phyloP scores from a whole-genome alignment of 345 rosid species.

The Acer saccharum region DNA sequence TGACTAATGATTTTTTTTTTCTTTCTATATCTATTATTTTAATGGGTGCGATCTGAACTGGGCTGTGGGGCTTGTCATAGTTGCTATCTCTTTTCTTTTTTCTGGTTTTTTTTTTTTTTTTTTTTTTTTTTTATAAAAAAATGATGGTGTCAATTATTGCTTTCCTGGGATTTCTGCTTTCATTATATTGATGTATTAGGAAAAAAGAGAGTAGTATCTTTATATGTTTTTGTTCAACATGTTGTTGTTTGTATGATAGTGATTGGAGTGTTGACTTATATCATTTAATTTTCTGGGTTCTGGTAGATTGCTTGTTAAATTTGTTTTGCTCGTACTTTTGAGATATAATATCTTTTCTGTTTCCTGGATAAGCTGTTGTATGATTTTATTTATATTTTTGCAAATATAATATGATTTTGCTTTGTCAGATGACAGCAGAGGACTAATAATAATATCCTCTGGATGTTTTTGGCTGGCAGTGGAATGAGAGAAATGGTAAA shows the following conservation, averaged over 20 bases:
- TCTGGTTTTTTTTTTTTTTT: neutral
- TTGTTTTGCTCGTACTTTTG: neutral
- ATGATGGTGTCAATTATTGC: neutral
- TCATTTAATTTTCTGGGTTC: neutral
- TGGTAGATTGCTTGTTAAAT: slow-evolving; percentile 2
- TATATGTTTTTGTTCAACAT: slow-evolving; percentile 2
- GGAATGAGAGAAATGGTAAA: neutral
- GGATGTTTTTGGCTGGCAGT: neutral
- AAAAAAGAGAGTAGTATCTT: neutral
- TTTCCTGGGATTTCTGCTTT: neutral
- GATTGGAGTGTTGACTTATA: neutral
- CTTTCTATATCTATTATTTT: neutral
- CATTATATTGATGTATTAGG: neutral
- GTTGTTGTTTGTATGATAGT: neutral
- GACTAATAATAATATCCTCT: neutral
- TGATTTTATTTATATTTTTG: neutral
- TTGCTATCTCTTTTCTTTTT: neutral
- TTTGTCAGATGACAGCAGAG: neutral
- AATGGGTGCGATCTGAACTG: slow-evolving; percentile 24
- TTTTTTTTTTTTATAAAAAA: neutral
- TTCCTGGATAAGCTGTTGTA: neutral
- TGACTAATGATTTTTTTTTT: neutral
- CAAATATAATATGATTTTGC: neutral
- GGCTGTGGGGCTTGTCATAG: slow-evolving; percentile 25
- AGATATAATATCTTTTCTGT: neutral